Evolutionary conservation across 352 stramenopile genomes (phyloP).

Genomic region (Saprolegnia diclina): DNA sequence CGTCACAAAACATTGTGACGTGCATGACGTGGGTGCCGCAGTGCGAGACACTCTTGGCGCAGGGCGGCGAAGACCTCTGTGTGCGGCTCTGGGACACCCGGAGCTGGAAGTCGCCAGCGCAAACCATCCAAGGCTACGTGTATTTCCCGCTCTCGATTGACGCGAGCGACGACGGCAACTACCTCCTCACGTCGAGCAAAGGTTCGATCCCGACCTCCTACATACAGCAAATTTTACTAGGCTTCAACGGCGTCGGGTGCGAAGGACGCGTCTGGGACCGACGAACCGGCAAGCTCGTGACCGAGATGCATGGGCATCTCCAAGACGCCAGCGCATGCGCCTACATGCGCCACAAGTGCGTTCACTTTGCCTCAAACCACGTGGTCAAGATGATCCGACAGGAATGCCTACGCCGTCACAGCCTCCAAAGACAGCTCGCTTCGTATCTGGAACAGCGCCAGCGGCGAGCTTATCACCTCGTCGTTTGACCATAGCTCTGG

Average conservation of each 20-base stretch:
- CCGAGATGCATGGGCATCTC: slow-evolving; percentile 56
- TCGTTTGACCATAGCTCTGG: slow-evolving; percentile 31
- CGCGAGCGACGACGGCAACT: slow-evolving; percentile 41
- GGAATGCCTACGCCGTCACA: slow-evolving; percentile 35
- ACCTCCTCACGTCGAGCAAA: slow-evolving; percentile 79
- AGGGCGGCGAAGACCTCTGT: slow-evolving; percentile 77
- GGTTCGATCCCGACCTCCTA: slow-evolving; percentile 10
- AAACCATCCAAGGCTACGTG: slow-evolving; percentile 62
- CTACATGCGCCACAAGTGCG: slow-evolving; percentile 36
- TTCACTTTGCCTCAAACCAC: slow-evolving; percentile 9
- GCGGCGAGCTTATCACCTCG: slow-evolving; percentile 35
- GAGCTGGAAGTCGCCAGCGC: slow-evolving; percentile 39
- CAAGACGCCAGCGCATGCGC: slow-evolving; percentile 74
- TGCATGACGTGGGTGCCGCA: slow-evolving; percentile 72
- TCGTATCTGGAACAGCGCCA: slow-evolving; percentile 56
- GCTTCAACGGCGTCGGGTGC: slow-evolving; percentile 73
- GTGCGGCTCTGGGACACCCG: slow-evolving; percentile 76
- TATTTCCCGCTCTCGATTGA: slow-evolving; percentile 76
- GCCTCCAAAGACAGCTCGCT: slow-evolving; percentile 77
- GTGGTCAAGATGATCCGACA: neutral
- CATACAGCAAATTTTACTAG: neutral
- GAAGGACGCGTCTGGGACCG: slow-evolving; percentile 78
- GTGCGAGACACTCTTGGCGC: slow-evolving; percentile 46
- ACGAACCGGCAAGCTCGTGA: slow-evolving; percentile 50
- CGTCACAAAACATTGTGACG: slow-evolving; percentile 77